phyloP scores from a whole-genome alignment of 2,329 filamentous ascomycete species.

The Calonectria pseudoreteaudii region DNA sequence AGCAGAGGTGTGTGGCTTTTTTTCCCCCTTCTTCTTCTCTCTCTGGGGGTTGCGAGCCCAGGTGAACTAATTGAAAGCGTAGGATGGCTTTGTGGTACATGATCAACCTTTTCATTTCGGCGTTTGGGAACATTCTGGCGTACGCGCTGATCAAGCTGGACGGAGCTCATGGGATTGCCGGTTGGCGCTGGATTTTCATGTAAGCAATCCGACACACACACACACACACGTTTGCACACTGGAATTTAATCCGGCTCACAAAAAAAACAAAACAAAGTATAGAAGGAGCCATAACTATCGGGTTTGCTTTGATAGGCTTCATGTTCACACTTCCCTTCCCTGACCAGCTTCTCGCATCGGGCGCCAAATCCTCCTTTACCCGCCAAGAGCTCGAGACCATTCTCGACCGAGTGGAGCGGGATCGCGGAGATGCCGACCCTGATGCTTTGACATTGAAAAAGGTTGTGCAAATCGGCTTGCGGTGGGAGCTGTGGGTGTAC shows the following conservation, averaged over 20 bases:
- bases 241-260: not conserved
- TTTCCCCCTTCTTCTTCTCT: too few species aligned
- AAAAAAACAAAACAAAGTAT: not conserved
- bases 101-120: slow-evolving; percentile 43
- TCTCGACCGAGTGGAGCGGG: slow-evolving; percentile 50
- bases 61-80: not conserved
- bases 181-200: slow-evolving; percentile 57
- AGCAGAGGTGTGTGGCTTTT: slow-evolving; percentile 56
- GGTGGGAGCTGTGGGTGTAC: slow-evolving; percentile 57
- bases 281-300: slow-evolving; percentile 9
- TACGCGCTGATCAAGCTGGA: slow-evolving; percentile 53
- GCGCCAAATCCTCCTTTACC: slow-evolving; percentile 34
- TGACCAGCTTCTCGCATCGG: slow-evolving; percentile 25
- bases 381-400: slow-evolving; percentile 43
- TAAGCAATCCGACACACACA: not conserved
- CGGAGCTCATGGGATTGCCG: slow-evolving; percentile 54
- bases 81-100: slow-evolving; percentile 49
- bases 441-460: slow-evolving; percentile 51
- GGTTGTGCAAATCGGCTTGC: slow-evolving; percentile 46
- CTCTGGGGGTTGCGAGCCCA: too few species aligned
- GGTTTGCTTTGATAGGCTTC: slow-evolving; percentile 11
- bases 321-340: slow-evolving; percentile 24
- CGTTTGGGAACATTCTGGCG: slow-evolving; percentile 42
- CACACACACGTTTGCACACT: too few species aligned
- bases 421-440: slow-evolving; percentile 54